These are phyloP conservation scores for Sequoia sempervirens DNA, from an alignment of 75 land plant genomes.

Conservation along the genomic window DNA sequence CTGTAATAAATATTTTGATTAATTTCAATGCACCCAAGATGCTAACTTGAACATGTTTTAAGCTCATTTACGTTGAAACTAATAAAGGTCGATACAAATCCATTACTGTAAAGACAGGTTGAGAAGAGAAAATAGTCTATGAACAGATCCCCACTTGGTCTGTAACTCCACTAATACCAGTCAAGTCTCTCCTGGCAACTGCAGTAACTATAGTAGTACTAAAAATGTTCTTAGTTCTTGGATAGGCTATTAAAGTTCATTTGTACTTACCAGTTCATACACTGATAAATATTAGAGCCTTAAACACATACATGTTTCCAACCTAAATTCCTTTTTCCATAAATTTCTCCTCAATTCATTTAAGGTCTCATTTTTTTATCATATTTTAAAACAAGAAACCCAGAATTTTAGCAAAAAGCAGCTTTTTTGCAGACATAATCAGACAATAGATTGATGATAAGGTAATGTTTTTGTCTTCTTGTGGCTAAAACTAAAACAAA, in stretches of 20 bases:
- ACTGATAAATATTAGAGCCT: background rate
- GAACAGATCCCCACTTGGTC: background rate
- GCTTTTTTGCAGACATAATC: background rate
- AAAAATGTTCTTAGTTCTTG: background rate
- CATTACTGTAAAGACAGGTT: background rate
- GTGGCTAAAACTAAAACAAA: constrained; percentile 6
- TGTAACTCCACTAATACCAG: background rate
- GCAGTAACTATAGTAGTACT: background rate
- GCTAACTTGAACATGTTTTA: background rate
- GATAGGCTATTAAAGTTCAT: background rate
- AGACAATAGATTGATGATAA: background rate
- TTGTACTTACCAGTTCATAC: background rate
- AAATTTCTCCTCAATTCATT: background rate
- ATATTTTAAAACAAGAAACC: background rate
- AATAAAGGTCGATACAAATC: background rate
- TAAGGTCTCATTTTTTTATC: background rate
- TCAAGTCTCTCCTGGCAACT: background rate
- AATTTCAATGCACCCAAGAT: background rate
- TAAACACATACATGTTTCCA: background rate
- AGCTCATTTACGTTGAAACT: background rate
- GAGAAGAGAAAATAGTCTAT: background rate
- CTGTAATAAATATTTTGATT: background rate
- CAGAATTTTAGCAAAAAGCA: background rate
- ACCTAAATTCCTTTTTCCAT: background rate
- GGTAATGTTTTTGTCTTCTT: background rate